Conservation (phyloP, 2,329 filamentous ascomycete genomes). For the Neopestalotiopsis sp. region DNA sequence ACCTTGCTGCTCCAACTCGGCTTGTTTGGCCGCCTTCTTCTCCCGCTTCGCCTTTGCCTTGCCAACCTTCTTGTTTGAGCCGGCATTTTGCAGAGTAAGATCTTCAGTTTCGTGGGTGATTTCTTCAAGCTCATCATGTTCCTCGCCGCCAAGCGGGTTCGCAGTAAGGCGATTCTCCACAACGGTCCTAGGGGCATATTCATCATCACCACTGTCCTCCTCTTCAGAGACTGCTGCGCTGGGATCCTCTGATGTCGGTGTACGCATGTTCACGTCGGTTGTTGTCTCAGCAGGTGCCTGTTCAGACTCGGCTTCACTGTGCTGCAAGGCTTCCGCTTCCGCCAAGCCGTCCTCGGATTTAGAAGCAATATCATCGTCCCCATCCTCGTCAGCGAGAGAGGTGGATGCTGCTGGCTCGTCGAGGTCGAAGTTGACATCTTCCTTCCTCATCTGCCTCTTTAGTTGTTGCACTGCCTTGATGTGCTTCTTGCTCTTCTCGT, state of each 20-base stretch:
- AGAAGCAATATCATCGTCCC: background rate
- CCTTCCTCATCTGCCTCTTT: slow-evolving; percentile 80
- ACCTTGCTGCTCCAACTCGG: slow-evolving; percentile 38
- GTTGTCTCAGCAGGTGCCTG: background rate
- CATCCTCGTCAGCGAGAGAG: slow-evolving; percentile 5
- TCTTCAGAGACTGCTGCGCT: slow-evolving; percentile 20
- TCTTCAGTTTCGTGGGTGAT: slow-evolving; percentile 26
- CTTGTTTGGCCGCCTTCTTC: slow-evolving; percentile 51
- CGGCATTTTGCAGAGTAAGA: slow-evolving; percentile 33
- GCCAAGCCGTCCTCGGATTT: slow-evolving; percentile 17
- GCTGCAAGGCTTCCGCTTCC: slow-evolving; percentile 9
- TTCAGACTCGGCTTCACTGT: background rate
- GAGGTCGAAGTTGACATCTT: slow-evolving; percentile 64
- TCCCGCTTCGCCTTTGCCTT: slow-evolving; percentile 59
- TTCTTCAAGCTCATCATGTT: slow-evolving; percentile 17
- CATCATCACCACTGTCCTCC: slow-evolving; percentile 39
- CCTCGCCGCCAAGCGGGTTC: slow-evolving; percentile 21
- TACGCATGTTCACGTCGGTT: slow-evolving; percentile 2
- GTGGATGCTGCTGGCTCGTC: slow-evolving; percentile 17
- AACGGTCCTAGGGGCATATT: slow-evolving; percentile 53
- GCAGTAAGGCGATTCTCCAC: slow-evolving; percentile 47
- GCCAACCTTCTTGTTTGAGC: slow-evolving; percentile 47
- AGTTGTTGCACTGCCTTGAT: slow-evolving; percentile 83
- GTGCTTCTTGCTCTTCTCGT: slow-evolving; percentile 98
- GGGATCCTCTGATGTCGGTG: slow-evolving; percentile 8